Evolutionary conservation across 768 basidiomycete genomes (phyloP), one percentile per base, ranked within the genome.

Genomic region (Tephrocybe sp.): DNA sequence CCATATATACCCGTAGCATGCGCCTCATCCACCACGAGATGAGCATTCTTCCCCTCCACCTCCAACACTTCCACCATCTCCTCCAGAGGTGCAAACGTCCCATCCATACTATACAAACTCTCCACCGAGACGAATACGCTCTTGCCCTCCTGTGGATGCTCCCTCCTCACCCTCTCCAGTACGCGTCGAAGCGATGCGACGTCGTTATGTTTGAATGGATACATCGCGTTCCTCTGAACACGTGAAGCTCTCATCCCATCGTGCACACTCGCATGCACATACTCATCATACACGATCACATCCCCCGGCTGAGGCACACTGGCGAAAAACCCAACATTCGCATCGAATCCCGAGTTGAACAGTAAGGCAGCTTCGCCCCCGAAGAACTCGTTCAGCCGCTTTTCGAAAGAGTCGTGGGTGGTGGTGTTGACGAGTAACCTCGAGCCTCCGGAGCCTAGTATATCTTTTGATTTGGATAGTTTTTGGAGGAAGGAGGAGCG

Each of bases 51-150:
- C 15, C 57, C 71, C 22, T 91, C 76, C 13, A 56, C 71, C 21
- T 91, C 82, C 37, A 92, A 59, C 3, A 77, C 59, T 22, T 79
- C 75, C 29, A 86, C 78, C 40, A 97, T 83, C 36, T 80, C 78
- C 13, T 45, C 45, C 23, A 98, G 71, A 0, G 92, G 93, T 0
- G 87, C 77, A 51, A 95, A 77, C 22, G 93, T 95, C 12, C 95
- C 95, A 57, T 98, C 95, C 95, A 98, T 98, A 49, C 86, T 90
- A 58, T 97, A 97, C 38, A 97, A 66, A 30, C 83, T 86, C 73
- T 98, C 95, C 6, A 97, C 84, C 0, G 91, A 84, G 11, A 98
- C 65, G 60, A 94, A 97, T 3, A 90, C 67, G 57, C 72, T 84
- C 13, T n/a, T n/a, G n/a, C n/a, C n/a, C n/a, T 83, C 57, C 30